Evolutionary conservation across 805 yeast species (phyloP).

Genomic region (Zygosaccharomyces bisporus): DNA sequence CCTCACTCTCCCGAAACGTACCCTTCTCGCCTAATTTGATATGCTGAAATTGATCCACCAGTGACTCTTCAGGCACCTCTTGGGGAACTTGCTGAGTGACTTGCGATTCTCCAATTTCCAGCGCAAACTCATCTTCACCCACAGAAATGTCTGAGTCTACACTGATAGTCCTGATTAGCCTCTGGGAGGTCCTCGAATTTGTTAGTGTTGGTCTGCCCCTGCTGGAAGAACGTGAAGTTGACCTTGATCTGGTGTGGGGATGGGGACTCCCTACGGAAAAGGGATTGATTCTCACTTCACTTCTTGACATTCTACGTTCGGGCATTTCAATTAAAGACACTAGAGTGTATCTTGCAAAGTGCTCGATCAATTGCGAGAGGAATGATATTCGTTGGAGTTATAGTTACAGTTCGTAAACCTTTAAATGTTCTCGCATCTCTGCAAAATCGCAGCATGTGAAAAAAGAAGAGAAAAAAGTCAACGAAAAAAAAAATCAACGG

Average conservation of each 20-base stretch:
- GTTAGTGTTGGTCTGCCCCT: constrained; percentile 36
- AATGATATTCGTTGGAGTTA: neutral
- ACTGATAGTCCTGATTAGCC: constrained; percentile 31
- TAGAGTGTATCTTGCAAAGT: neutral
- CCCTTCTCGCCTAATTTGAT: constrained; percentile 6
- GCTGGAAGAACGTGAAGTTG: constrained; percentile 41
- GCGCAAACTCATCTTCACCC: constrained; percentile 9
- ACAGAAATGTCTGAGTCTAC: constrained; percentile 22
- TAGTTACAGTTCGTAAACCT: neutral
- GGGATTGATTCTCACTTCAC: constrained; percentile 11
- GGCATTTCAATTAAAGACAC: constrained; percentile 5
- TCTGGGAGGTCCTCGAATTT: constrained; percentile 28
- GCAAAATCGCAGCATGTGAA: constrained; percentile 1
- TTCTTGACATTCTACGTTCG: constrained; percentile 14
- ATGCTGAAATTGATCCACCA: constrained; percentile 5
- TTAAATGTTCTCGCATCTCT: neutral
- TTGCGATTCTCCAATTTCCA: constrained; percentile 9
- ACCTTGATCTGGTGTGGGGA: constrained; percentile 25
- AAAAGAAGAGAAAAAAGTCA: neutral
- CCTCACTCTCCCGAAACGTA: constrained; percentile 17
- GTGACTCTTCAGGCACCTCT: constrained; percentile 11
- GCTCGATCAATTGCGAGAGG: neutral
- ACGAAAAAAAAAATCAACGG: constrained; percentile 2
- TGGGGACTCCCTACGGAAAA: constrained; percentile 11
- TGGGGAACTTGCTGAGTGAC: constrained; percentile 9